Evolutionary conservation across 2,329 filamentous ascomycete genomes (phyloP), one percentile per base, ranked within the genome.

Genomic region (Intubia oerlemansii): DNA sequence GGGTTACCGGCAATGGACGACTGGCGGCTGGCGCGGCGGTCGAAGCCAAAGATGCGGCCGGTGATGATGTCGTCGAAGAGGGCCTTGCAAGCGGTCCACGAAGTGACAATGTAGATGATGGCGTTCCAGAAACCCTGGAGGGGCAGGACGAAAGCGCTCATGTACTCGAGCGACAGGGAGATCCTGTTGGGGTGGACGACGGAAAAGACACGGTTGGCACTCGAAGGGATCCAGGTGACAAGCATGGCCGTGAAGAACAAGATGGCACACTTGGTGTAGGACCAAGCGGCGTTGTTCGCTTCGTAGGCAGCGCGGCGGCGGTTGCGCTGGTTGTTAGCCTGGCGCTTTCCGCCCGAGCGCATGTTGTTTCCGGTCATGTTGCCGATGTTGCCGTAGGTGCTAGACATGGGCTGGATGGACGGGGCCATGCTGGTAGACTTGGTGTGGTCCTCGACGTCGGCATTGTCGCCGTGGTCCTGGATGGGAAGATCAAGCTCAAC

Each of bases 101-200:
- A 79, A 1, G 75, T 80, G 9, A 65, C 59, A 11, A 68, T 50
- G 48, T 88, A 90, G 38, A 90, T 80, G 33, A 77, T 47, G 12
- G 71, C 66, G 45, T 90, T 90, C 78, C 79, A 88, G 41, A 84
- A 77, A 0, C 80, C 80, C 44, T 90, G 80, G 0, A 82, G 58
- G 0, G 80, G 79, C 7, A 90, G 58, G 1, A 88, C 78, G 23
- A 80, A 60, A 0, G 75, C 69, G 14, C 74, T 72, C 37, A 71
- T 63, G 37, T 75, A 68, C 40, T 79, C 69, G 15, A 88, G 61
- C 0, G 59, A 53, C 17, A 70, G 59, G 7, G 56, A 60, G 0
- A 60, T 49, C 4, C 57, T 33, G 16, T 60, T 49, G 0, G 58
- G 52, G 41, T 74, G 55, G 7, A 69, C 56, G 11, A 82, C 55